Conservation (phyloP, 768 basidiomycete genomes). For the Kwoniella mangroviensis region DNA sequence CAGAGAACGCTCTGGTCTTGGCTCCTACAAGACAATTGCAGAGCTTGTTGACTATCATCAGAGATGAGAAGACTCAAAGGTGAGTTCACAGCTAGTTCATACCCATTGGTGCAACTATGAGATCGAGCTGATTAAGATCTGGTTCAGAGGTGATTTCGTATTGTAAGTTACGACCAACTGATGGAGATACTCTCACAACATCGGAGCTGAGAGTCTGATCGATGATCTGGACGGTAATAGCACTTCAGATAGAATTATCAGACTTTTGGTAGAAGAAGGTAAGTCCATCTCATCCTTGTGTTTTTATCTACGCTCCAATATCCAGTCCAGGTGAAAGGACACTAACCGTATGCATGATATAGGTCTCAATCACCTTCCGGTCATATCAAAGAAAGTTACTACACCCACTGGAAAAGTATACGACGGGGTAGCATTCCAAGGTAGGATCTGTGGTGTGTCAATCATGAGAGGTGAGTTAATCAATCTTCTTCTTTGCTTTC, state of each 20-base stretch:
- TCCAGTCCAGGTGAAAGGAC: neutral
- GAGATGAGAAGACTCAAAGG: constrained; percentile 81
- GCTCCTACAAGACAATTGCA: constrained; percentile 91
- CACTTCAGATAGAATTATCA: constrained; percentile 71
- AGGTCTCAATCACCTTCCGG: constrained; percentile 84
- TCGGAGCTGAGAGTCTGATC: too few relatives aligned
- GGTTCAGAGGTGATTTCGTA: constrained; percentile 78
- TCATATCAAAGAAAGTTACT: constrained; percentile 65
- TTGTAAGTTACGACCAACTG: constrained; percentile 61
- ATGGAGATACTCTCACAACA: too few relatives aligned
- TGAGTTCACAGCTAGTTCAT: constrained; percentile 21
- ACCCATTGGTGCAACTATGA: neutral
- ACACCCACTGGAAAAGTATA: constrained; percentile 72
- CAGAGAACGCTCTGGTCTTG: constrained; percentile 83
- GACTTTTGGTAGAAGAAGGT: constrained; percentile 63
- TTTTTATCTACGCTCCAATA: neutral
- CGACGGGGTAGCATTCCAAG: constrained; percentile 91
- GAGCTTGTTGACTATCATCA: constrained; percentile 91
- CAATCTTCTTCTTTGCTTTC: constrained; percentile 28
- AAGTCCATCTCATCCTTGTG: constrained; percentile 15
- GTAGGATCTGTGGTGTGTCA: constrained; percentile 94
- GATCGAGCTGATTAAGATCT: constrained; percentile 1
- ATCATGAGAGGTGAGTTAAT: constrained; percentile 87
- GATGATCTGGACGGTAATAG: constrained; percentile 20
- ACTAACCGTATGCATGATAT: constrained; percentile 44